phyloP scores from a whole-genome alignment of 345 rosid species.

The Hirschfeldia incana region DNA sequence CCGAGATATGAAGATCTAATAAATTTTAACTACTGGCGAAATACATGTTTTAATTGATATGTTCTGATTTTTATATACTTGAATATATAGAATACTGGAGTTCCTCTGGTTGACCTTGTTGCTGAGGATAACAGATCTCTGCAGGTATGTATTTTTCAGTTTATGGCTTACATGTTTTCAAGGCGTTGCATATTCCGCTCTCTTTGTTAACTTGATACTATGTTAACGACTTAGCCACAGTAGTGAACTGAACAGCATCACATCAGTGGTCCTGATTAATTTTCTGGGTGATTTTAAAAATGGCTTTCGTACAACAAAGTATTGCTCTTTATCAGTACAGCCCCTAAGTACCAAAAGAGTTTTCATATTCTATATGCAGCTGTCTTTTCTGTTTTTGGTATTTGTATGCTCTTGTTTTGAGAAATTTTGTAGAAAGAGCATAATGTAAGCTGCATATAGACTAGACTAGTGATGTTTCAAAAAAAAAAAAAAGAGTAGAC shows the following conservation, averaged over 20 bases:
- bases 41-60: neutral
- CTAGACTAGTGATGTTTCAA: neutral
- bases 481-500: too few relatives aligned
- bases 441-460: neutral
- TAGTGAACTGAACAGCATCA: too few relatives aligned
- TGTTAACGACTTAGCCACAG: neutral
- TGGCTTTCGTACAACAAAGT: too few relatives aligned
- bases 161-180: slow-evolving; percentile 15
- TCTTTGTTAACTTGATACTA: neutral
- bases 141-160: slow-evolving; percentile 37
- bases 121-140: slow-evolving; percentile 35
- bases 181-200: slow-evolving; percentile 8
- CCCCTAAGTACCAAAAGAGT: too few relatives aligned
- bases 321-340: too few relatives aligned
- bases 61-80: slow-evolving; percentile 3
- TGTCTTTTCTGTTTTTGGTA: neutral
- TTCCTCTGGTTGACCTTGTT: slow-evolving; percentile 33
- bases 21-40: neutral
- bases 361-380: neutral
- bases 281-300: too few relatives aligned
- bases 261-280: too few relatives aligned
- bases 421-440: slow-evolving; percentile 1
- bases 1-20: neutral
- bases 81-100: slow-evolving; percentile 38
- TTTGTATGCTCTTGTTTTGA: neutral